Evolutionary conservation across 768 basidiomycete genomes (phyloP), one percentile per base, ranked within the genome.

Genomic region (Kwoniella sp.): DNA sequence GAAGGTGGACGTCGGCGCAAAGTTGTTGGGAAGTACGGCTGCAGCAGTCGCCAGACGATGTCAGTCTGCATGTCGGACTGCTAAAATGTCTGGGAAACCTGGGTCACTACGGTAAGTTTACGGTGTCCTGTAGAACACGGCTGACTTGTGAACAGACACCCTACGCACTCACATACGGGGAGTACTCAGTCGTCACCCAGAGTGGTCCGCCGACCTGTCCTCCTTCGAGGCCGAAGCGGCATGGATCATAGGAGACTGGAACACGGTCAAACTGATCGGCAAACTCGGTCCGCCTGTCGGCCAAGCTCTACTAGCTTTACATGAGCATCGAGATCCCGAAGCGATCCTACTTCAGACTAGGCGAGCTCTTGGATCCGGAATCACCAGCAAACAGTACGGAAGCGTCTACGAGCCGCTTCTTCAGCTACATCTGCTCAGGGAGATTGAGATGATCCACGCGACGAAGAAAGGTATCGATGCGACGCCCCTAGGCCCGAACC

Each of bases 21-120:
- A 98, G 95, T 75, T 99, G 96, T 74, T 99, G 96, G 96, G 96
- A 99, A 81, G 88, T 98, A 13, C 86, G 89, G 54, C 84, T 99
- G 17, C 95, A 97, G 76, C 88, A 91, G 63, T 87, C 88, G 23
- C 94, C 95, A 0, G 88, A 95, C 73, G 93, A 95, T 70, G 84
- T 95, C 4, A 86, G 90, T 25, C 90, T 88, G 66, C 95, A 99
- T 78, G 81, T 94, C 17, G 96, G 96, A 15, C 85, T 99, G 11
- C 81, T 97, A 67, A 87, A 92, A 54, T 98, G 95, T 77, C 84
- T 98, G 61, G 85, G 92, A 23, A 96, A 97, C 76, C 84, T 99
- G 11, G 96, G 96, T 9, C 96, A 99, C 79, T 97, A 97, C 79
- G 96, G 96, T 94, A 71, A 67, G 88, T 82, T 25, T 5, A 28